Percentiles rank a stretch among this genome's conserved stretches.
phyloP scores from a whole-genome alignment of 371 early-diverging fungal genomes.

The Rhizopus delemar region DNA sequence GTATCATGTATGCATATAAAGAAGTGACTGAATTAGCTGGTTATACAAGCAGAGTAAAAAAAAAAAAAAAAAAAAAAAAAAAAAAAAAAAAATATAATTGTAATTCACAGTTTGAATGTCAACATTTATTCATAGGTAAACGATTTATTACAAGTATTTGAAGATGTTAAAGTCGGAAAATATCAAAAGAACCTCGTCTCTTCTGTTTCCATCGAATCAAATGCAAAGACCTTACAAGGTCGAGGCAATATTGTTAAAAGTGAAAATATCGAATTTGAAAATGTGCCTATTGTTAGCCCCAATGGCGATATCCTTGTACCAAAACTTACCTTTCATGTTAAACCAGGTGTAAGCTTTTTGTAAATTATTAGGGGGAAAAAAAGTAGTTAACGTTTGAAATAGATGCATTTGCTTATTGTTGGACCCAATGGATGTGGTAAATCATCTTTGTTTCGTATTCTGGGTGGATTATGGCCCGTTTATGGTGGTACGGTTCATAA shows the following conservation, averaged over 20 bases:
- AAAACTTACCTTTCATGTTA: constrained; percentile 83
- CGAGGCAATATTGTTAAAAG: constrained; percentile 71
- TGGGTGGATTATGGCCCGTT: constrained; percentile 94
- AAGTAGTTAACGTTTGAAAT: neutral
- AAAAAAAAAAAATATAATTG: too few relatives aligned
- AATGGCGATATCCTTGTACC: constrained; percentile 95
- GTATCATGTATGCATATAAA: constrained; percentile 90
- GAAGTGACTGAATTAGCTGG: constrained; percentile 90
- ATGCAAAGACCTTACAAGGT: constrained; percentile 60
- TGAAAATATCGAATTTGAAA: constrained; percentile 81
- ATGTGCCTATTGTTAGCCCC: constrained; percentile 94
- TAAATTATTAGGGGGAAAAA: neutral
- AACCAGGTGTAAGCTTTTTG: constrained; percentile 63
- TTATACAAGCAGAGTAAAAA: constrained; percentile 82
- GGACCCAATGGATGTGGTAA: constrained; percentile 97
- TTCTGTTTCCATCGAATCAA: constrained; percentile 57
- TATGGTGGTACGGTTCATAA: constrained; percentile 85
- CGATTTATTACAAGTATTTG: constrained; percentile 78
- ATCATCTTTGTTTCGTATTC: constrained; percentile 92
- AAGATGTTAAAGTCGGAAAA: constrained; percentile 75
- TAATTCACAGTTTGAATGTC: neutral
- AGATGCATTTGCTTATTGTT: constrained; percentile 89
- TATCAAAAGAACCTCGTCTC: constrained; percentile 69
- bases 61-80: neutral
- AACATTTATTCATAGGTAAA: constrained; percentile 39